Conservation (phyloP, 257 asterid genomes). For the Buddleja alternifolia region DNA sequence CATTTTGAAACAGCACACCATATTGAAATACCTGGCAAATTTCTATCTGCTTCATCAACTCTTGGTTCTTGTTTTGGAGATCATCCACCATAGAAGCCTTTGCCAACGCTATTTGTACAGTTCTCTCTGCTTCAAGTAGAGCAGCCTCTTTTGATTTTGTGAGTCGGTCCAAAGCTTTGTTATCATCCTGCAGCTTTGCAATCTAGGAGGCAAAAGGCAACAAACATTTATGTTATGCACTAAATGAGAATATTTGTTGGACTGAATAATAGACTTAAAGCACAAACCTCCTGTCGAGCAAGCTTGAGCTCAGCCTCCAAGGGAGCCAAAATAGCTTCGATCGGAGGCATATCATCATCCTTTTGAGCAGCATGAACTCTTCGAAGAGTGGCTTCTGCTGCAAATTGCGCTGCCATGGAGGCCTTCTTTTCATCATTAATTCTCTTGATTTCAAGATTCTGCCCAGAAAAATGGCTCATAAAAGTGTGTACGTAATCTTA, state of each 20-base stretch:
- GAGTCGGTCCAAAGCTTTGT: conserved; percentile 93
- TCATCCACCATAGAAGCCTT: conserved; percentile 99
- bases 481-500: not conserved
- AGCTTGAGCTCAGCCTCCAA: conserved; percentile 97
- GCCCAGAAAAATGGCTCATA: conserved; percentile 20
- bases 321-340: conserved; percentile 97
- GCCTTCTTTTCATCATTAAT: conserved; percentile 96
- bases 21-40: conserved; percentile 76
- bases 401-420: conserved; percentile 98
- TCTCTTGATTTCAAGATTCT: conserved; percentile 98
- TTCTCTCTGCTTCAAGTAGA: conserved; percentile 92
- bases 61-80: conserved; percentile 97
- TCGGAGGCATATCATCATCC: conserved; percentile 99
- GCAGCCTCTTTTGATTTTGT: conserved; percentile 99
- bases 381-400: conserved; percentile 98
- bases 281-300: conserved; percentile 90
- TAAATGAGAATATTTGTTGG: conserved; percentile 14
- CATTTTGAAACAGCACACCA: conserved; percentile 15
- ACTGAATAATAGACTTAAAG: conserved; percentile 25
- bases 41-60: conserved; percentile 95
- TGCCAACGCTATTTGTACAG: conserved; percentile 88
- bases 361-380: conserved; percentile 97
- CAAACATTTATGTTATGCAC: conserved; percentile 28
- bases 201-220: conserved; percentile 52
- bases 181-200: conserved; percentile 94